Base-by-base conservation (phyloP, 202 grass and related monocot species). In the Brachypodium distachyon region DNA sequence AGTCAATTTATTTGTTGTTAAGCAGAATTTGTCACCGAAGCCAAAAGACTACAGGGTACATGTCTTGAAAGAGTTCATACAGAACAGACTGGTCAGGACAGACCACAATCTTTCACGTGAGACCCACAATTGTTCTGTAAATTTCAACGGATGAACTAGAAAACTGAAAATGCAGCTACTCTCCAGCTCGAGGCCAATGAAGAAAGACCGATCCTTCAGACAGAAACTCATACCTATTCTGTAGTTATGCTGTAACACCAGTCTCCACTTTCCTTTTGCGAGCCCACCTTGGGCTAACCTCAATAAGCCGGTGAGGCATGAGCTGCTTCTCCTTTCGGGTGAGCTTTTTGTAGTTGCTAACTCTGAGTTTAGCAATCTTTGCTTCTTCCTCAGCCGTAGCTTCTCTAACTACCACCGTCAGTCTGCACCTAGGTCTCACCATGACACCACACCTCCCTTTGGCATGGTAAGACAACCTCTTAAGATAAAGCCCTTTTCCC, bases 281-380 rank as follows among this genome's bases (percentile, higher is more conserved):
- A 64, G 82, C 83, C 93, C 93, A 93, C 42, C 83, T 83, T 0
- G 93, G 93, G 23, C 79, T 93, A 46, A 85, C 82, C 77, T 97
- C 90, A 2, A 97, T 97, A 48, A 97, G 90, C 53, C 85, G 85
- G 72, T 97, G 93, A 1, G 90, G 93, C 73, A 97, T 85, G 41
- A 93, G 84, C 59, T 93, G 93, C 77, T 71, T 79, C 77, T 97
- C 90, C 52, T 64, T 90, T 46, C 85, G 86, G 27, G 93, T 93
- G 21, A 97, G 67, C 62, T 97, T 97, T 52, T 97, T 97, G 44
- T 88, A 93, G 80, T 93, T 97, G 67, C 87, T 97, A 50, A 97
- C 87, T 46, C 93, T 87, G 12, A 97, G 87, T 80, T 88, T 97
- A 25, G 85, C 93, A 16, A 97, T 88, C 70, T 93, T 97, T 13